Conservation (phyloP, 140 eudicot species). For the Stevia rebaudiana region DNA sequence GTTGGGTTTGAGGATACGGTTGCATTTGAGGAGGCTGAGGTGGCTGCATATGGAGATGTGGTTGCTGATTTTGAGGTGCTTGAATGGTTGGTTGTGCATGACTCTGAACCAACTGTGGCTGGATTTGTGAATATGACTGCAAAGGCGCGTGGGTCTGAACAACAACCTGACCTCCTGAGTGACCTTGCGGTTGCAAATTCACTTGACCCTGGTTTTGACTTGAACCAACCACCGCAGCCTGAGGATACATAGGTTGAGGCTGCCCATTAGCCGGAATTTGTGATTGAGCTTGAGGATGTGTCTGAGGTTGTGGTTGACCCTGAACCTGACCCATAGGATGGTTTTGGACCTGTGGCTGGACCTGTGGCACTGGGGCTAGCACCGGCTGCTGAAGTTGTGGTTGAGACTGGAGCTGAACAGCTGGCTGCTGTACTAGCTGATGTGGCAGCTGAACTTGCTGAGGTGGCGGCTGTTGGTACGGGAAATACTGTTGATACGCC, state of each 20-base stretch:
- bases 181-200: slow-evolving; percentile 37
- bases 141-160: slow-evolving; percentile 34
- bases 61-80: slow-evolving; percentile 69
- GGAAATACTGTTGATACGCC: slow-evolving; percentile 64
- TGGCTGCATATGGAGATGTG: slow-evolving; percentile 41
- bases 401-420: slow-evolving; percentile 39
- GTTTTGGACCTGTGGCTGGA: slow-evolving; percentile 36
- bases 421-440: slow-evolving; percentile 53
- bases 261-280: slow-evolving; percentile 37
- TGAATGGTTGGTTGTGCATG: slow-evolving; percentile 48
- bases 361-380: slow-evolving; percentile 32
- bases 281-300: slow-evolving; percentile 33
- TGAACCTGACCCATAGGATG: slow-evolving; percentile 29
- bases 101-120: slow-evolving; percentile 40
- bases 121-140: slow-evolving; percentile 36
- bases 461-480: slow-evolving; percentile 47
- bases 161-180: slow-evolving; percentile 39
- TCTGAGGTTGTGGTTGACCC: slow-evolving; percentile 35
- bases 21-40: slow-evolving; percentile 39
- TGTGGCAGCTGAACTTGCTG: slow-evolving; percentile 50
- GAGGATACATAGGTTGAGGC: slow-evolving; percentile 36
- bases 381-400: slow-evolving; percentile 39
- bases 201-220: slow-evolving; percentile 37
- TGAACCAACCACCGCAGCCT: slow-evolving; percentile 24
- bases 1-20: slow-evolving; percentile 27